Base-by-base conservation (phyloP, 129 eudicot species). In the Artemisia argyi region DNA sequence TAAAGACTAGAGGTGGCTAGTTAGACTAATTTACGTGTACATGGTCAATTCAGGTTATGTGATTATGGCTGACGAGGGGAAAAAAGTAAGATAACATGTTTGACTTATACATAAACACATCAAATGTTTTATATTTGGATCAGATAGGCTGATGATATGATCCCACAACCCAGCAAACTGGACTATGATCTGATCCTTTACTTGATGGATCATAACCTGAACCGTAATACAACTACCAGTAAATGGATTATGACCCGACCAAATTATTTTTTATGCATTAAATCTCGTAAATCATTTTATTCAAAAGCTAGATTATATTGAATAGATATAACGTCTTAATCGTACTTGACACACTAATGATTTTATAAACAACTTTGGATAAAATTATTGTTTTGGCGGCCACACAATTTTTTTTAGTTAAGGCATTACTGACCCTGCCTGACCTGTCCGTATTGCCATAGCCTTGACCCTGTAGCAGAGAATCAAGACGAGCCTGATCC, bases 391-490 rank as follows among this genome's bases (percentile, higher is more conserved):
- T 46, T 30, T 59, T 9, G 11, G 42, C 55, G 14, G 5, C 42
- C 42, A 4, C 42, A 0, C 42, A 5, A 4, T 32, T 4, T 32
- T 32, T 4, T 5, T 32, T 32, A 4, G 42, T 32, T 32, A 32
- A 32, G 42, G 42, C 15, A 30, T 71, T 57, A 72, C 59, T 67
- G 35, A 19, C 24, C 57, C 58, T 11, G 14, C 58, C 18, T 6
- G 17, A 32, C 46, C 18, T 3, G 9, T 12, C 46, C 68, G 39
- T 22, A 26, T 11, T 65, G 46, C 19, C 62, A 18, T 48, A n/a
- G 39, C n/a, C 61, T 39, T 74, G 55, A 53, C n/a, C 39, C 22
- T 64, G 24, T 53, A 53, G 22, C n/a, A 46, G 44, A 52, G 53
- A 39, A 53, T 39, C 44, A 20, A 26, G 11, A 60, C 22, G 18